phyloP scores from a whole-genome alignment of 2,329 filamentous ascomycete genomes.

The Diaporthe citriasiana region DNA sequence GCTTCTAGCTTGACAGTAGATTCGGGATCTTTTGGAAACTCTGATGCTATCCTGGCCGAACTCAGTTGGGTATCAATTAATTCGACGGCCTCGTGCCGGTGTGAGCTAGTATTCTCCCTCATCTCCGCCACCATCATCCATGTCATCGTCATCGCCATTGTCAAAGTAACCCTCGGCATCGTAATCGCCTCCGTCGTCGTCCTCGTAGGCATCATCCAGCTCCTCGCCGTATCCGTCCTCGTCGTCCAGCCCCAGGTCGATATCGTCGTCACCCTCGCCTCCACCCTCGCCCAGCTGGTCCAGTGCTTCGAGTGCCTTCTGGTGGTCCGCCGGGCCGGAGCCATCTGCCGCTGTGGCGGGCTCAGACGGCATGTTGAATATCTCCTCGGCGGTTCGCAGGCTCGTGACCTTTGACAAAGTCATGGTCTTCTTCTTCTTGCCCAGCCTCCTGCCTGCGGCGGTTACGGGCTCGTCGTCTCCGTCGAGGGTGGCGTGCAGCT shows the following conservation, averaged over 20 bases:
- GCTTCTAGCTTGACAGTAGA: background rate
- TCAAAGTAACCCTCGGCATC: constrained; percentile 74
- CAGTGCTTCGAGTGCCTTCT: constrained; percentile 60
- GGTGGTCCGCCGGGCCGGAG: constrained; percentile 46
- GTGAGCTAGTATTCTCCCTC: constrained; percentile 44
- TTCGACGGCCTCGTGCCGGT: background rate
- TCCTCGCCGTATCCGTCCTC: constrained; percentile 65
- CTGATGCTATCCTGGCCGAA: background rate
- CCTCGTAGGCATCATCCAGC: constrained; percentile 62
- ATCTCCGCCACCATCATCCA: constrained; percentile 59
- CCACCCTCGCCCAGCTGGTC: constrained; percentile 57
- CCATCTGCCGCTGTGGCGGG: constrained; percentile 48
- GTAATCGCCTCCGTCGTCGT: constrained; percentile 73
- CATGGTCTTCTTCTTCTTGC: constrained; percentile 60
- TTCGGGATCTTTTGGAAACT: background rate
- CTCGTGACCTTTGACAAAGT: constrained; percentile 63
- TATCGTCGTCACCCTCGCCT: constrained; percentile 53
- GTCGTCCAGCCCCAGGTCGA: constrained; percentile 58
- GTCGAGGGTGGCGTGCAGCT: constrained; percentile 69
- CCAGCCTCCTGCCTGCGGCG: constrained; percentile 51
- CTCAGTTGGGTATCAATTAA: constrained; percentile 22
- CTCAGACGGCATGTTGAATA: constrained; percentile 59
- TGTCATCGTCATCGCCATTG: constrained; percentile 67
- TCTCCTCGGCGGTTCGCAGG: constrained; percentile 65
- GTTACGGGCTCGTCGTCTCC: constrained; percentile 56